phyloP scores from a whole-genome alignment of 441 rosid species.

The Pelargonium australe region DNA sequence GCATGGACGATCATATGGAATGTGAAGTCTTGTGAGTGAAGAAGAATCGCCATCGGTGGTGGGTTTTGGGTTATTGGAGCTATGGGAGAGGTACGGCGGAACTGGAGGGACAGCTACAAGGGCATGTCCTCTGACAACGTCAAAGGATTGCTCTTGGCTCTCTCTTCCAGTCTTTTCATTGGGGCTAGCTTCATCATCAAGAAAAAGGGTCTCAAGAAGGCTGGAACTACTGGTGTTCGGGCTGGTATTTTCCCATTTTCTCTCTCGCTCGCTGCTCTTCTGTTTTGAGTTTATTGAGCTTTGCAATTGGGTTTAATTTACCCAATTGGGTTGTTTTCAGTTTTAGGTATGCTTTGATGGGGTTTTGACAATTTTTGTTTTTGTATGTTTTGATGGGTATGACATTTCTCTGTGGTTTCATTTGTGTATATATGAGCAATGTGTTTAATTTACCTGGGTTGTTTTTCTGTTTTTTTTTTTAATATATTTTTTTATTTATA shows the following conservation, averaged over 20 bases:
- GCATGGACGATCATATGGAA: neutral
- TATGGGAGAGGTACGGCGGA: neutral
- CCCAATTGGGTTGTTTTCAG: too few species aligned
- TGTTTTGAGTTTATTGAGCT: too few species aligned
- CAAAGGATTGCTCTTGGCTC: slow-evolving; percentile 24
- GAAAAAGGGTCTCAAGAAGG: slow-evolving; percentile 39
- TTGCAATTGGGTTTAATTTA: too few species aligned
- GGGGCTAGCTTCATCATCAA: slow-evolving; percentile 25
- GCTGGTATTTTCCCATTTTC: slow-evolving; percentile 58
- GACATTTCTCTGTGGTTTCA: too few species aligned
- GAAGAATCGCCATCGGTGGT: neutral
- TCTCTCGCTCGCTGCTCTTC: too few species aligned
- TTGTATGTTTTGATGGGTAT: too few species aligned
- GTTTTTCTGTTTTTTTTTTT: too few species aligned
- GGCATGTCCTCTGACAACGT: slow-evolving; percentile 24
- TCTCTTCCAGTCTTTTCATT: slow-evolving; percentile 24
- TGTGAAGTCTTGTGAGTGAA: neutral
- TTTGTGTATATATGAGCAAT: too few species aligned
- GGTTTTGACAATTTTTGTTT: too few species aligned
- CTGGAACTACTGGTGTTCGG: slow-evolving; percentile 50
- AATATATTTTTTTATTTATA: too few species aligned
- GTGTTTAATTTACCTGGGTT: too few species aligned
- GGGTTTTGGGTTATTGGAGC: neutral
- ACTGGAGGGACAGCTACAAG: neutral
- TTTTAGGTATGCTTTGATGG: too few species aligned